These are phyloP conservation scores for Phytopythium ostracodes DNA, from an alignment of 352 stramenopile species.

Conservation along the genomic window DNA sequence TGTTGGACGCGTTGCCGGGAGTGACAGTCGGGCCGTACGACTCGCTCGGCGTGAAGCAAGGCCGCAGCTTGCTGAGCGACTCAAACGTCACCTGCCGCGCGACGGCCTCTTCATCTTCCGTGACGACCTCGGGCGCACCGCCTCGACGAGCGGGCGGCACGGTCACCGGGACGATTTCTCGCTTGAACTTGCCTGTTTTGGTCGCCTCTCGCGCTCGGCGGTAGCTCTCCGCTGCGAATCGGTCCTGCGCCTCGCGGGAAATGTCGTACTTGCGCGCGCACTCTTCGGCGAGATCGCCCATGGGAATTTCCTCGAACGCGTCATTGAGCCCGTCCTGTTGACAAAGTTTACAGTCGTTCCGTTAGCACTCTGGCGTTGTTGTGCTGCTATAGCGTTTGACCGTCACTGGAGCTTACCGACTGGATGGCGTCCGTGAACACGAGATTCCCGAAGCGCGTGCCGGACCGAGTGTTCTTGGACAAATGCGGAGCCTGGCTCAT, in stretches of 20 bases:
- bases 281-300: slow-evolving; percentile 94
- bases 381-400: too few relatives aligned
- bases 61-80: slow-evolving; percentile 81
- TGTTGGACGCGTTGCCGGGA: slow-evolving; percentile 91
- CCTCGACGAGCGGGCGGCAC: slow-evolving; percentile 43
- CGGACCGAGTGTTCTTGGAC: slow-evolving; percentile 61
- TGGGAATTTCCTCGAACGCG: slow-evolving; percentile 91
- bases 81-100: slow-evolving; percentile 69
- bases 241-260: slow-evolving; percentile 91
- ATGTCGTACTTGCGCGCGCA: slow-evolving; percentile 85
- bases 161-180: slow-evolving; percentile 84
- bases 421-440: slow-evolving; percentile 87
- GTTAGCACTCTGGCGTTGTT: background rate
- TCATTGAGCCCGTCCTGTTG: slow-evolving; percentile 91
- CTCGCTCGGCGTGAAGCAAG: slow-evolving; percentile 83
- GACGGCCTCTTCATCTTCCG: slow-evolving; percentile 90
- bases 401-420: slow-evolving; percentile 20
- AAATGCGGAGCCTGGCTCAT: slow-evolving; percentile 96
- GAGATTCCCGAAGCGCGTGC: slow-evolving; percentile 82
- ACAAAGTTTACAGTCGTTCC: background rate
- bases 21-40: slow-evolving; percentile 90
- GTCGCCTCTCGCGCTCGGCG: slow-evolving; percentile 59
- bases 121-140: slow-evolving; percentile 19
- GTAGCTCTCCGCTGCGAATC: slow-evolving; percentile 91
- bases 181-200: slow-evolving; percentile 57